Evolutionary conservation across 805 yeast species (phyloP), one percentile per base, ranked within the genome.

Genomic region (Blastobotrys attinorum): DNA sequence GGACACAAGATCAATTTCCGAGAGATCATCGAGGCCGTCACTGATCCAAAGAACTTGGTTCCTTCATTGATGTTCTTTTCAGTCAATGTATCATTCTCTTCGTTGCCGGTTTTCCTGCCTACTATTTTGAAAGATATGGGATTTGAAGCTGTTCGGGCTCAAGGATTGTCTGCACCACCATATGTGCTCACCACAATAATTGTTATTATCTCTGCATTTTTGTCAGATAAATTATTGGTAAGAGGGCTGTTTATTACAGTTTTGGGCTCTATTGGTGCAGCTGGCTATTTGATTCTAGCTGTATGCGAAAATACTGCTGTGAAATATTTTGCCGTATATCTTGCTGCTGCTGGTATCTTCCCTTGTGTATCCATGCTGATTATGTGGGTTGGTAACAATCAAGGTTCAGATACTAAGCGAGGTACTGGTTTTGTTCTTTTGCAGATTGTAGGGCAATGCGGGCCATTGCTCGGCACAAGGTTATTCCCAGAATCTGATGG

Each of bases 31-130:
- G 11, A 17, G 4, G 11, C 51, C 10, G 21, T 53, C 8, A 17
- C 43, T 10, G 57, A 52, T 32, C n/a, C 39, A 11, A 52, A 50
- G 45, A 43, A 31, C 21, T 23, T 45, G 31, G 31, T 51, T 15
- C 47, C 53, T 13, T 40, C 41, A 41, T 17, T 53, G 17, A 53
- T 55, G 54, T 54, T 45, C 46, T 54, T 56, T 43, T 51, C 54
- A 39, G 47, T 54, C 42, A 32, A 32, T 11, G 40, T 38, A 3
- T 23, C 31, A 8, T 54, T 54, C 40, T 49, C 58, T 8, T 71
- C 74, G 49, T 70, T 71, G 25, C 70, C 75, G 10, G 70, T 70
- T 46, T 71, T 68, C 52, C 63, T 71, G 60, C 76, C 76, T 2
- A 60, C 71, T 3, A 70, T 71, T 32, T 66, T 71, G 17, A 53